phyloP scores from a whole-genome alignment of 225 moss, liverwort and hornwort genomes.

The Pleurozium schreberi region DNA sequence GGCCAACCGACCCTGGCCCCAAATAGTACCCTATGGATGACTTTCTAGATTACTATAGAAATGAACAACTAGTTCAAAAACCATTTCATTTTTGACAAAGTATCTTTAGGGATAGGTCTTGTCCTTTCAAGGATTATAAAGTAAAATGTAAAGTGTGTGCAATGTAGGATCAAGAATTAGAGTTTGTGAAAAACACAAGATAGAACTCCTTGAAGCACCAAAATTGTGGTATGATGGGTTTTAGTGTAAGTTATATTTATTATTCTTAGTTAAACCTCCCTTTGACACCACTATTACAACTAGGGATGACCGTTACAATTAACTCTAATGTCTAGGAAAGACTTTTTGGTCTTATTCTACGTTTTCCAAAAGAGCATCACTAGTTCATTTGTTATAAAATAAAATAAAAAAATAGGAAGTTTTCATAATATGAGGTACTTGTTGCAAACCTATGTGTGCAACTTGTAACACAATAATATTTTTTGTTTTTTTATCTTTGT shows the following conservation, averaged over 20 bases:
- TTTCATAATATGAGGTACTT: not conserved
- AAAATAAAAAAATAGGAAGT: too few relatives aligned
- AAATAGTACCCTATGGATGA: not conserved
- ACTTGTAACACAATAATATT: not conserved
- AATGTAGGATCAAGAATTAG: rapidly evolving
- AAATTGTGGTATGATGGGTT: not conserved
- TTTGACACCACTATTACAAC: too few relatives aligned
- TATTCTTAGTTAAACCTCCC: not conserved
- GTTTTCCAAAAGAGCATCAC: not conserved
- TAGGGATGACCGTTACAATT: too few relatives aligned
- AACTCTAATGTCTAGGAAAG: not conserved
- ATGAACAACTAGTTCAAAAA: not conserved
- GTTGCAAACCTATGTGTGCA: rapidly evolving
- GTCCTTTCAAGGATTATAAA: too few relatives aligned
- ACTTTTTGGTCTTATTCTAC: too few relatives aligned
- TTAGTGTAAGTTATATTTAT: too few relatives aligned
- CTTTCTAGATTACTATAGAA: not conserved
- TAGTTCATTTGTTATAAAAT: not conserved
- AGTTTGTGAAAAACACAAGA: not conserved
- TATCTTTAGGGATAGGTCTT: not conserved
- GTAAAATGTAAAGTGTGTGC: not conserved
- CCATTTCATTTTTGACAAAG: not conserved
- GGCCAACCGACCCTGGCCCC: too few relatives aligned
- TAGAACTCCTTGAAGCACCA: not conserved
- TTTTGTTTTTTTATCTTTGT: not conserved